These are phyloP conservation scores for Naganishia randhawae DNA, from an alignment of 768 basidiomycete species.

Conservation along the genomic window DNA sequence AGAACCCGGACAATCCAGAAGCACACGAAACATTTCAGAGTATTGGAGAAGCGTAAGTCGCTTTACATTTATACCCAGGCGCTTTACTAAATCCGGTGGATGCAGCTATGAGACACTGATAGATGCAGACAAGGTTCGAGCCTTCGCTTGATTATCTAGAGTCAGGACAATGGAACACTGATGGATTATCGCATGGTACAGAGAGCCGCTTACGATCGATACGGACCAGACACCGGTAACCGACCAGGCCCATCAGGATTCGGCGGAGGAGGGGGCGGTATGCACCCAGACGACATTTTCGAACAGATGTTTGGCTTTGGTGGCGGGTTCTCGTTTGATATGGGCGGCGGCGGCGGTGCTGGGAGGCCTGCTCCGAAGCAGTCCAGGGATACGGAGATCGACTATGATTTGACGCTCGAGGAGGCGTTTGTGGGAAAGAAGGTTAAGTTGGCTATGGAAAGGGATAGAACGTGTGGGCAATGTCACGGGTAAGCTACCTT, in stretches of 20 bases:
- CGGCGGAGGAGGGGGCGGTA: conserved; percentile 32
- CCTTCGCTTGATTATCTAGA: background rate
- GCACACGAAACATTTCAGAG: conserved; percentile 51
- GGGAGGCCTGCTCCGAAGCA: conserved; percentile 56
- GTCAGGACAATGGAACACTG: background rate
- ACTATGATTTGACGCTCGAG: conserved; percentile 34
- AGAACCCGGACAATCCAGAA: conserved; percentile 85
- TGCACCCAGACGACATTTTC: conserved; percentile 47
- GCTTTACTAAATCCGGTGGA: background rate
- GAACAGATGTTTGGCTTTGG: conserved; percentile 51
- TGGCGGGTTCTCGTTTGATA: conserved; percentile 38
- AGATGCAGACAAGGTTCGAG: conserved; percentile 12
- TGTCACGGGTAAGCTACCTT: conserved; percentile 71
- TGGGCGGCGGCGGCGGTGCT: conserved; percentile 49
- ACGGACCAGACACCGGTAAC: conserved; percentile 40
- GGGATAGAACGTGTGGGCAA: conserved; percentile 68
- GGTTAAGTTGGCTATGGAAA: conserved; percentile 83
- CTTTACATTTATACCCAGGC: background rate
- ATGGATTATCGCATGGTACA: conserved; percentile 2
- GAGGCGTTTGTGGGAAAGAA: conserved; percentile 34
- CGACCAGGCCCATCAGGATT: conserved; percentile 26
- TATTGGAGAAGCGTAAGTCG: conserved; percentile 19
- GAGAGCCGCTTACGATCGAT: conserved; percentile 45
- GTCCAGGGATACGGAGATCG: conserved; percentile 26
- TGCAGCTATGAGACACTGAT: conserved; percentile 7